Evolutionary conservation across 2,329 filamentous ascomycete genomes (phyloP).

Genomic region (Microdochium bolleyi): DNA sequence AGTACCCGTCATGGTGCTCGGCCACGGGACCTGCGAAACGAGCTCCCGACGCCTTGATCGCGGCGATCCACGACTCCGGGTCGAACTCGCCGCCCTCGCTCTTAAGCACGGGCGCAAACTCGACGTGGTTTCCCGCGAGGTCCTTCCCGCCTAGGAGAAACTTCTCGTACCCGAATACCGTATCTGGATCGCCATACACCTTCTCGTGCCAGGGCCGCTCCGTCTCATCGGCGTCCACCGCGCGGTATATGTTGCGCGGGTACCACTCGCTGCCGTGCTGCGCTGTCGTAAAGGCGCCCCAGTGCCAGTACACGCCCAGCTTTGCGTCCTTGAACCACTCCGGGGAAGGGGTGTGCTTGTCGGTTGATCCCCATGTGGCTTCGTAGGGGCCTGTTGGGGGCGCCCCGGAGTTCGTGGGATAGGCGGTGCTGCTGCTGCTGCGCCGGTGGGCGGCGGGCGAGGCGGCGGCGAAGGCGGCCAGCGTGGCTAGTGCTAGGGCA

Average conservation of each 20-base stretch:
- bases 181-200: not conserved
- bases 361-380: slow-evolving; percentile 5
- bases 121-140: slow-evolving; percentile 2
- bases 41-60: slow-evolving; percentile 7
- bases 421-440: not conserved
- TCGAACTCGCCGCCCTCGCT: slow-evolving; percentile 7
- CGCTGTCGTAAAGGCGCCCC: slow-evolving; percentile 8
- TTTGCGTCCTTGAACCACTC: slow-evolving; percentile 9
- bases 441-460: not conserved
- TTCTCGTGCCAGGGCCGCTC: slow-evolving; percentile 4
- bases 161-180: slow-evolving; percentile 4
- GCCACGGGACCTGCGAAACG: slow-evolving; percentile 6
- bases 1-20: slow-evolving; percentile 9
- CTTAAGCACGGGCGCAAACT: slow-evolving; percentile 4
- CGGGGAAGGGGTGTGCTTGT: slow-evolving; percentile 1
- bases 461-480: not conserved
- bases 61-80: slow-evolving; percentile 5
- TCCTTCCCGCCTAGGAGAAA: slow-evolving; percentile 6
- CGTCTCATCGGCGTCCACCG: slow-evolving; percentile 2
- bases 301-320: slow-evolving; percentile 9
- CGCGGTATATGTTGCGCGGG: slow-evolving; percentile 4
- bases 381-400: slow-evolving; percentile 3
- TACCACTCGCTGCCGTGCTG: slow-evolving; percentile 6
- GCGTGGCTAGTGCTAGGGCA: not conserved
- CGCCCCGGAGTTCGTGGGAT: too few relatives aligned